A percentile compares a stretch with the other conserved stretches of the same genome.
Evolutionary conservation across 139 green algal genomes (phyloP).

Genomic region (Trebouxia sp.): DNA sequence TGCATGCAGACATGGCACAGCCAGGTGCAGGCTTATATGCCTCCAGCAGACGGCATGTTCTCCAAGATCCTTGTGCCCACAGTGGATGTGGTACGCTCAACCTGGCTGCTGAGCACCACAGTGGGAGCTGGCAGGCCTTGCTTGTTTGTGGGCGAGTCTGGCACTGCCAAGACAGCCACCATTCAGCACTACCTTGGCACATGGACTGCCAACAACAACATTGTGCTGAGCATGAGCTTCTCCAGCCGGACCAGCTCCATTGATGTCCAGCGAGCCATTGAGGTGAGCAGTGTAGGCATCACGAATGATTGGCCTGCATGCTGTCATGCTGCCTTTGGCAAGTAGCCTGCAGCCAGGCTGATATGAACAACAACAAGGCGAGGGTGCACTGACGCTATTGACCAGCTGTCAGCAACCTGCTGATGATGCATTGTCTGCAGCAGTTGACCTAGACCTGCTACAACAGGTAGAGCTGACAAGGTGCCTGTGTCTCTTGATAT

Average conservation of each 20-base stretch:
- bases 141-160: conserved; percentile 78
- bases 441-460: too few relatives aligned
- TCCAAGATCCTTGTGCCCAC: conserved; percentile 87
- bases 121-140: conserved; percentile 55
- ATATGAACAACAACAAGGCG: too few relatives aligned
- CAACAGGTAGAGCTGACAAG: too few relatives aligned
- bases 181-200: conserved; percentile 66
- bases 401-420: too few relatives aligned
- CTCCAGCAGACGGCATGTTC: conserved; percentile 66
- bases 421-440: too few relatives aligned
- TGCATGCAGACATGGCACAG: conserved; percentile 58
- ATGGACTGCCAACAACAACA: conserved; percentile 50
- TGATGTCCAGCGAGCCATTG: conserved; percentile 75
- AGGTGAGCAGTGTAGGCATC: too few relatives aligned
- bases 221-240: conserved; percentile 80
- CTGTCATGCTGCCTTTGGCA: too few relatives aligned
- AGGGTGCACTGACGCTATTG: too few relatives aligned
- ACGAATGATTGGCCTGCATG: too few relatives aligned
- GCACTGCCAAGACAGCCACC: conserved; percentile 81
- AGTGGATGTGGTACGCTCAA: conserved; percentile 76
- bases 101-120: conserved; percentile 63
- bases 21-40: conserved; percentile 64
- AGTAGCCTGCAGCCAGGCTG: too few relatives aligned
- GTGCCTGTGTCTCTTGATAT: too few relatives aligned
- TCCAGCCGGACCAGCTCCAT: conserved; percentile 58